phyloP scores from a whole-genome alignment of 2,329 filamentous ascomycete genomes.

The Ophiocordyceps polyrhachis-furcata region DNA sequence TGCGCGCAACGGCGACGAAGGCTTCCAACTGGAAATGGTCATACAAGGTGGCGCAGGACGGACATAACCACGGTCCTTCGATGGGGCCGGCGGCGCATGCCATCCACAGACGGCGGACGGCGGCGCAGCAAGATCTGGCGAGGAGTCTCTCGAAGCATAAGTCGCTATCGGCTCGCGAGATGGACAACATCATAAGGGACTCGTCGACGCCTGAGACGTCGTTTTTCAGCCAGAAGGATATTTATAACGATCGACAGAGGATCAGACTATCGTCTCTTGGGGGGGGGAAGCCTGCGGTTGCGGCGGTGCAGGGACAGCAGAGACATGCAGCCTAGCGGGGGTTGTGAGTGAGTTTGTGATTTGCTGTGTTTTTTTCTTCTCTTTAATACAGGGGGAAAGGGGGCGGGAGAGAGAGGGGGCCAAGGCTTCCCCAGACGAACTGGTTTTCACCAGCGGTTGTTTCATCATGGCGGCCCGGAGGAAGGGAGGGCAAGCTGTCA shows the following conservation, averaged over 20 bases:
- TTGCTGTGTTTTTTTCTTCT: no score
- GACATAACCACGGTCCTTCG: slow-evolving; percentile 1
- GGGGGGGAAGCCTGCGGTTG: not conserved
- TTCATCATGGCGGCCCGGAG: no score
- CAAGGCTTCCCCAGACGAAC: no score
- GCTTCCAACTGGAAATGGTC: slow-evolving; percentile 1
- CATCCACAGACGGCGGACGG: not conserved
- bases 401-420: no score
- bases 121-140: not conserved
- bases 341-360: no score
- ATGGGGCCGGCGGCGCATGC: slow-evolving; percentile 1
- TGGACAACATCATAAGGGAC: not conserved
- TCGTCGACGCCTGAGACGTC: not conserved
- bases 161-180: not conserved
- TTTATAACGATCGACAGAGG: slow-evolving; percentile 1
- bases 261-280: not conserved
- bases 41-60: not conserved
- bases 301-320: no score
- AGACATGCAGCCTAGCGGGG: no score
- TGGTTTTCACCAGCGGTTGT: no score
- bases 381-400: no score
- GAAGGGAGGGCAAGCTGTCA: no score
- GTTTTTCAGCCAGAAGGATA: not conserved
- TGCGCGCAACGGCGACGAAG: slow-evolving; percentile 1
- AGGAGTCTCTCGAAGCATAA: not conserved